A percentile compares a stretch with the other conserved stretches of the same genome.
Evolutionary conservation across 2,329 filamentous ascomycete genomes (phyloP).

Genomic region (Clonostachys rosea): DNA sequence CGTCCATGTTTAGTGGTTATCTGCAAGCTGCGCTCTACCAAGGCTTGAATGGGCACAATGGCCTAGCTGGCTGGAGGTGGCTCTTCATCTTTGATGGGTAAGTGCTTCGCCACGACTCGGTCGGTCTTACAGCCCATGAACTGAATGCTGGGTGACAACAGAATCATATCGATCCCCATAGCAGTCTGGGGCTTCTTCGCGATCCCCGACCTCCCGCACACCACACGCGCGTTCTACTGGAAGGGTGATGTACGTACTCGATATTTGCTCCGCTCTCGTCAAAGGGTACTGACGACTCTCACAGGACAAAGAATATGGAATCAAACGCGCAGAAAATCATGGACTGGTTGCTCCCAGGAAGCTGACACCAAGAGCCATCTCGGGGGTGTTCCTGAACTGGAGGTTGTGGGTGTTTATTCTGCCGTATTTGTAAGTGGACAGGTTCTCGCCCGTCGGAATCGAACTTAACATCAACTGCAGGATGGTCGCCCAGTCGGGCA

Average conservation of each 20-base stretch:
- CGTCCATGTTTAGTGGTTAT: constrained; percentile 21
- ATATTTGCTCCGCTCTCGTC: background rate
- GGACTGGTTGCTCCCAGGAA: constrained; percentile 5
- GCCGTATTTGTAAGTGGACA: constrained; percentile 9
- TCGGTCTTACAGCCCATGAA: no score
- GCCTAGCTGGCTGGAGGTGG: constrained; percentile 28
- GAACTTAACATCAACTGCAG: background rate
- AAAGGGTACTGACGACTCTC: background rate
- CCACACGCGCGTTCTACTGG: constrained; percentile 8
- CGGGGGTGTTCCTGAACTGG: constrained; percentile 8
- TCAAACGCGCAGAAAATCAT: background rate
- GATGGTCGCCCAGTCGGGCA: constrained; percentile 6
- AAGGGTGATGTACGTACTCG: background rate
- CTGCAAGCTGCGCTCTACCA: constrained; percentile 27
- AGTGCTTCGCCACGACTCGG: no score
- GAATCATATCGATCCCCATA: constrained; percentile 13
- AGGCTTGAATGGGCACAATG: constrained; percentile 22
- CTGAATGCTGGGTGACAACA: constrained; percentile 2
- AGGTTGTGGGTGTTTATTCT: constrained; percentile 10
- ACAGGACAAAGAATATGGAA: background rate
- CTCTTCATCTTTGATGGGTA: constrained; percentile 28
- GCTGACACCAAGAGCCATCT: constrained; percentile 5
- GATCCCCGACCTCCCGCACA: constrained; percentile 11
- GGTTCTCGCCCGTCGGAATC: no score
- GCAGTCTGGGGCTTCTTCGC: constrained; percentile 11